Evolutionary conservation across 2,329 filamentous ascomycete species (phyloP).

Genomic region (Phialophora chinensis): DNA sequence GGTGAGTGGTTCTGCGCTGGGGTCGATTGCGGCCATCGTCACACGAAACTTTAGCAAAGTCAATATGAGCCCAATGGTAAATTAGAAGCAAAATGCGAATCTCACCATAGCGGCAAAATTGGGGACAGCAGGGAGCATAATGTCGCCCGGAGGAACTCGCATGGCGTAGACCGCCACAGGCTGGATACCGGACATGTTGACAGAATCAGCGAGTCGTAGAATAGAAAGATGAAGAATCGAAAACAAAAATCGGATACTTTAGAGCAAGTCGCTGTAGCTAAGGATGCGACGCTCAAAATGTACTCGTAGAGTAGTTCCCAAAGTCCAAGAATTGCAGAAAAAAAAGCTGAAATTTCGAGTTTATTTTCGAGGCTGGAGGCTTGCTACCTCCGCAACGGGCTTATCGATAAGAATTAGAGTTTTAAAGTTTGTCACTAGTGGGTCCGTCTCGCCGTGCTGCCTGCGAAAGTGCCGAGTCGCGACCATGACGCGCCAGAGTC

Average conservation of each 20-base stretch:
- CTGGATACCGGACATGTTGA: conserved; percentile 53
- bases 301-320: not conserved
- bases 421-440: not conserved
- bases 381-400: conserved; percentile 27
- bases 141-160: conserved; percentile 82
- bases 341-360: not conserved
- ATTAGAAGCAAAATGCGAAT: conserved; percentile 40
- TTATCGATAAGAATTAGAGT: conserved; percentile 8
- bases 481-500: not conserved
- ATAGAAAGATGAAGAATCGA: not conserved
- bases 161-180: conserved; percentile 89
- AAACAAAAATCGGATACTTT: not conserved
- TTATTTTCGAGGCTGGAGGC: not conserved
- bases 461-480: not conserved
- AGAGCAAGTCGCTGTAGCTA: not conserved
- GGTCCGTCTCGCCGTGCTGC: not conserved
- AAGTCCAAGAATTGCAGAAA: not conserved
- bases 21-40: conserved; percentile 98
- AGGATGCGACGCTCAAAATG: not conserved
- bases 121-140: conserved; percentile 77
- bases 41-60: conserved; percentile 76
- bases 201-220: not conserved
- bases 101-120: conserved; percentile 85
- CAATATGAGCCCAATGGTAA: not conserved
- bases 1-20: conserved; percentile 73